A percentile compares a stretch with the other conserved stretches of the same genome.
phyloP scores from a whole-genome alignment of 345 rosid species.

The Sonneratia alba region DNA sequence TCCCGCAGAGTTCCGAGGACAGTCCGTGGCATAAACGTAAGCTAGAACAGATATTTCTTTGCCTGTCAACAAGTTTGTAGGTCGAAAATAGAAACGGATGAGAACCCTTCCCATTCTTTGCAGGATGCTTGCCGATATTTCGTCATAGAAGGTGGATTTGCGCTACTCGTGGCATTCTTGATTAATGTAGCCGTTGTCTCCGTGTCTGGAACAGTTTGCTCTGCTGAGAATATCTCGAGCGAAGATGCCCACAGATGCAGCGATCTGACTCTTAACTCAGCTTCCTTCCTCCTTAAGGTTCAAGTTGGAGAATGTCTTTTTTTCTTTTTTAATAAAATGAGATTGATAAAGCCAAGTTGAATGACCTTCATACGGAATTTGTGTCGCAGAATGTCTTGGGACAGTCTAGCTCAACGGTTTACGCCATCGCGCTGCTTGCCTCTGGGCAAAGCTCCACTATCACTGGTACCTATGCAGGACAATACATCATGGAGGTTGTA shows the following conservation, averaged over 20 bases:
- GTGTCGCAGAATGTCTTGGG: constrained; percentile 51
- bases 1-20: constrained; percentile 32
- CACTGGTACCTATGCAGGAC: constrained; percentile 67
- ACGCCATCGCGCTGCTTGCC: constrained; percentile 55
- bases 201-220: constrained; percentile 51
- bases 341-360: neutral
- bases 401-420: constrained; percentile 40
- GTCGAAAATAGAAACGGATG: neutral
- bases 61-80: neutral
- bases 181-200: constrained; percentile 50
- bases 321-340: neutral
- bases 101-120: neutral
- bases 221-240: constrained; percentile 16
- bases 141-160: constrained; percentile 54
- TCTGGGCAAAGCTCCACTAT: constrained; percentile 68
- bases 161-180: constrained; percentile 49
- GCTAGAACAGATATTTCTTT: neutral
- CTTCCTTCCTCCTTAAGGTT: constrained; percentile 70
- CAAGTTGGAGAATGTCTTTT: neutral
- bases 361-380: neutral
- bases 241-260: constrained; percentile 23
- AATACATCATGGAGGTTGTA: constrained; percentile 52
- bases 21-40: constrained; percentile 40
- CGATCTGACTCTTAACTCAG: constrained; percentile 51
- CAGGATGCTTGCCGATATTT: constrained; percentile 60